Base-by-base conservation (phyloP, 202 grass and related monocot genomes). In the Dendrocalamus latiflorus region DNA sequence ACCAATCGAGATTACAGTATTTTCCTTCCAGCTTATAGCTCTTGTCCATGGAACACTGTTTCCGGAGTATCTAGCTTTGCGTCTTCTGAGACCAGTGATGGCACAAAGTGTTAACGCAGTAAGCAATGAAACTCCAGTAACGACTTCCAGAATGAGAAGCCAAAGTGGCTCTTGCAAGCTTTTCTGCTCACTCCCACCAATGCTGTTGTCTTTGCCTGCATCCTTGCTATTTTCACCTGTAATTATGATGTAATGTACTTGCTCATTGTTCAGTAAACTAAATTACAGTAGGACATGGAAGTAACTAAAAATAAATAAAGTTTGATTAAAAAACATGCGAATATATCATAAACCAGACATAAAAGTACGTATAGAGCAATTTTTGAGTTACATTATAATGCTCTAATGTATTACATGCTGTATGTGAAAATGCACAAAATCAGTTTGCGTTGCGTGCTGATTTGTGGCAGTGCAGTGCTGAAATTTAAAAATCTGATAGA, bases 91-190 rank as follows among this genome's bases (percentile, higher is more conserved):
- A 33, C 47, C 76, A 72, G 72, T 75, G 61, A 81, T 75, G 41
- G 72, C 60, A 70, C 88, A 92, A 14, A 84, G 78, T 53, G 90
- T 84, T 56, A 95, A 74, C n/a, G 88, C 68, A 76, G 72, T 74
- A 56, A 92, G 63, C 38, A 92, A 26, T 24, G 88, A 64, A 74
- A 87, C 67, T 83, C 83, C 93, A 14, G 78, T 83, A 11, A 87
- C 10, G 58, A 99, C 89, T 85, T 96, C 96, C 61, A 92, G 41
- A 51, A 94, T 85, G 80, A 99, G 86, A 84, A 99, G 93, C 96
- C 96, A 96, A 44, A 93, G 41, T 37, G 91, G 96, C 65, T 99
- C 51, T 67, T 62, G 59, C 66, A 67, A 43, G 24, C 60, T 76
- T 66, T 84, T 94, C 30, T 80, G 70, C 68, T 51, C 77, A 83